Evolutionary conservation across 306 rosid species (phyloP), one percentile per base, ranked within the genome.

Genomic region (Cucurbita ficifolia): DNA sequence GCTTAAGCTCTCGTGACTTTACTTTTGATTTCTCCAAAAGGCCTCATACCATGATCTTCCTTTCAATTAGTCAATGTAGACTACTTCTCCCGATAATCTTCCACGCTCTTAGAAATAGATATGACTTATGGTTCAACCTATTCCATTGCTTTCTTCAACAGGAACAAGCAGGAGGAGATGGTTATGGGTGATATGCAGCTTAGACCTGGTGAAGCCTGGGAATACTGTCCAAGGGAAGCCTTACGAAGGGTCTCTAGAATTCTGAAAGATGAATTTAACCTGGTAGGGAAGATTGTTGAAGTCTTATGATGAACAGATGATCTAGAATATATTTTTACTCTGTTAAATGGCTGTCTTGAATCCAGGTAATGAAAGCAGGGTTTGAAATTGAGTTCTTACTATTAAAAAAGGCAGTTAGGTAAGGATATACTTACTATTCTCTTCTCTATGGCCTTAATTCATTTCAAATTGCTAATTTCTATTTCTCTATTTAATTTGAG

Each of bases 301-400:
- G n/a, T 77, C 72, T 71, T 17, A 45, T 29, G 33, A 29, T 29
- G 33, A 29, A 2, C 4, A 29, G 33, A 29, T 29, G 33, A 29
- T 29, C 3, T 29, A 29, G 33, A 29, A 29, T 2, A 29, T 29
- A 29, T 29, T 29, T 29, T 29, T 29, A 29, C 64, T 58, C n/a
- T 35, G 52, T 79, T 73, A 21, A 9, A 52, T 52, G 76, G 42
- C 73, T 78, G 5, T 72, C 70, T 85, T 79, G 8, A 69, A 70
- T 87, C 72, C 81, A 93, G 98, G 96, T 24, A 77, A 74, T 87
- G 86, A 86, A 87, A 82, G 88, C 98, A 74, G 98, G 98, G 57
- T 93, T 93, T 75, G 98, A 93, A 81, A 90, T 87, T 75, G 98
- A 93, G 77, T 93, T 93, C 80, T 82, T 82, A 60, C 87, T 93